Base-by-base conservation (phyloP, 2,329 filamentous ascomycete species). In the Diaporthe sp. region DNA sequence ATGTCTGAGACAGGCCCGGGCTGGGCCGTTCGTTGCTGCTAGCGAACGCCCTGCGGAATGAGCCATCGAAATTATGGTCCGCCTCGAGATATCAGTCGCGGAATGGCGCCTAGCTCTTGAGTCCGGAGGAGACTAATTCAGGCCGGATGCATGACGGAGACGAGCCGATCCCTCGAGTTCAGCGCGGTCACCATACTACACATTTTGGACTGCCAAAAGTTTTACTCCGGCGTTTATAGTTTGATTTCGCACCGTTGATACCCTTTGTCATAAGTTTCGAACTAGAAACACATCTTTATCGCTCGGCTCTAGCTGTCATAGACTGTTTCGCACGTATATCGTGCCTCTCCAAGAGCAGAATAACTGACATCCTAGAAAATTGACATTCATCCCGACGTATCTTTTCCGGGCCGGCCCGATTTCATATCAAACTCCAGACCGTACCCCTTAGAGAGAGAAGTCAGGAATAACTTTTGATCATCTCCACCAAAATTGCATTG, bases 401-500 rank as follows among this genome's bases (percentile, higher is more conserved):
- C 28, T 5, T 13, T 13, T 46, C 8, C 1, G 8, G 28, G 17
- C n/a, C n/a, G 10, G 39, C 22, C 15, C n/a, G 10, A 46, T 4
- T 12, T 22, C 39, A 28, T 4, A 8, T 5, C 12, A 31, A 12
- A 19, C 1, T 22, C 6, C n/a, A 22, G 39, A 22, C 12, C n/a
- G 15, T 22, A 25, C 6, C 12, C 17, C 4, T 3, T 2, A 13
- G 22, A 19, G 55, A 22, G 8, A 46, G 2, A 13, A 25, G 19
- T 46, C 37, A 65, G 12, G 46, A 44, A 13, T 72, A 17, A 2
- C n/a, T 28, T 3, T 42, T 78, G 0, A 86, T 79, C 82, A 87
- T 84, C 76, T 83, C 80, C 44, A 90, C 79, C 73, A 91, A 79
- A 1, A 86, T 84, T 46, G 83, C 81, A 68, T 86, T 83, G 0